Conservation (phyloP, 2,329 filamentous ascomycete species). For the Daldinia sp. region DNA sequence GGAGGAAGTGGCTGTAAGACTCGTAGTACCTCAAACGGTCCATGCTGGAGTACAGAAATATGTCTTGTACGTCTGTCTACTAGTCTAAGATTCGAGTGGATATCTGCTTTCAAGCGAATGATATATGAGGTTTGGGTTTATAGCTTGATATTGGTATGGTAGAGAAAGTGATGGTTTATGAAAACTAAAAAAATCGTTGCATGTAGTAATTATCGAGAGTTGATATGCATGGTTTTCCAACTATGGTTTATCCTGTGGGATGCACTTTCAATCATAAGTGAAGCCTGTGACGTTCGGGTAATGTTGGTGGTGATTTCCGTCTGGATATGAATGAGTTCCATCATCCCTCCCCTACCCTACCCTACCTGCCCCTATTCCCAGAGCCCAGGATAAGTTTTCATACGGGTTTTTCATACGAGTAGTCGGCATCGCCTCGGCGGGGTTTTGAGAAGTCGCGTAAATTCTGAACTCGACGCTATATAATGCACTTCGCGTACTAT, state of each 20-base stretch:
- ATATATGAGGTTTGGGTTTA: background rate
- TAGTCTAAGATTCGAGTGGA: background rate
- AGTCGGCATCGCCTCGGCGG: background rate
- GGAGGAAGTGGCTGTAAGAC: slow-evolving; percentile 16
- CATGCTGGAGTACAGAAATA: background rate
- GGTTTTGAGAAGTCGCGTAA: background rate
- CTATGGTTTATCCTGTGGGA: background rate
- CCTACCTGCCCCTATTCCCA: slow-evolving; percentile 6
- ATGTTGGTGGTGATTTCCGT: background rate
- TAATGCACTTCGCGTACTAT: background rate
- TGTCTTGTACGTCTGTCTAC: background rate
- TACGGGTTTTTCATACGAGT: too few species aligned
- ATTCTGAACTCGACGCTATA: too few species aligned
- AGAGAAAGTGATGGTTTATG: background rate
- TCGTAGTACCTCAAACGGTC: slow-evolving; percentile 2
- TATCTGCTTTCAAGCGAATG: background rate
- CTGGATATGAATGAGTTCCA: too few species aligned
- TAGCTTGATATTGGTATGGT: background rate
- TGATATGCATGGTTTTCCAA: background rate
- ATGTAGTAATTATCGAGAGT: background rate
- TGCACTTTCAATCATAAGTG: background rate
- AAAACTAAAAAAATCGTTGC: background rate
- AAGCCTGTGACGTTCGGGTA: background rate
- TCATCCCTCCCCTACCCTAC: too few species aligned
- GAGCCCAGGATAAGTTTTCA: background rate